Base-by-base conservation (phyloP, 805 yeast species). In the Myxozyma mucilagina region DNA sequence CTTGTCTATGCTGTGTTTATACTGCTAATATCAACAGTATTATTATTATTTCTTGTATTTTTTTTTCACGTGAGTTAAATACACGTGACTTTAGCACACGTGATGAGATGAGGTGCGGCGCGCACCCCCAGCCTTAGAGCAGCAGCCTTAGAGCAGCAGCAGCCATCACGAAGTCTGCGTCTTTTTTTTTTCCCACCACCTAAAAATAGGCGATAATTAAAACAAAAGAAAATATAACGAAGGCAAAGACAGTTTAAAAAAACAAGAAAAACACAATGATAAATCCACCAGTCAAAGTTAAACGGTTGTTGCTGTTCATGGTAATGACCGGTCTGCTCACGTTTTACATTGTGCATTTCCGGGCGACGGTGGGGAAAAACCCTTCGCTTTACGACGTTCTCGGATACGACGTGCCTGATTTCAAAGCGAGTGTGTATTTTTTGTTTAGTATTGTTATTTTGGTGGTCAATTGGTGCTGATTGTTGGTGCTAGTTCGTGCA, bases 321-420 rank as follows among this genome's bases (percentile, higher is more conserved):
- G 41, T 16, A n/a, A 13, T 14, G 5, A 7, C 43, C 29, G 52
- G 42, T n/a, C 49, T 56, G 9, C 9, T 47, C 11, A 11, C 29
- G 5, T 56, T 41, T 41, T 48, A 48, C 34, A 41, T 56, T 32
- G 14, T 35, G 4, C n/a, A 45, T 32, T 36, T 47, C 42, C 56
- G 56, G 32, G n/a, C 35, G n/a, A 24, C 56, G 13, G 54, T 9
- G 45, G 32, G 31, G 16, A 8, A 34, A 14, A 38, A 42, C 45
- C 44, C 14, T 31, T 13, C 20, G 11, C 11, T 14, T 1, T 4
- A 11, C 14, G 39, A 32, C 14, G 56, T 24, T 9, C 16, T 10
- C n/a, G 63, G 49, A 36, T 61, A 61, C 52, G 60, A 51, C n/a
- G 62, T 61, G 11, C 63, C 62, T 41, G 58, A 61, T 32, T 59